Conservation (phyloP, 1,284 basidiomycete species). For the Malassezia nana region DNA sequence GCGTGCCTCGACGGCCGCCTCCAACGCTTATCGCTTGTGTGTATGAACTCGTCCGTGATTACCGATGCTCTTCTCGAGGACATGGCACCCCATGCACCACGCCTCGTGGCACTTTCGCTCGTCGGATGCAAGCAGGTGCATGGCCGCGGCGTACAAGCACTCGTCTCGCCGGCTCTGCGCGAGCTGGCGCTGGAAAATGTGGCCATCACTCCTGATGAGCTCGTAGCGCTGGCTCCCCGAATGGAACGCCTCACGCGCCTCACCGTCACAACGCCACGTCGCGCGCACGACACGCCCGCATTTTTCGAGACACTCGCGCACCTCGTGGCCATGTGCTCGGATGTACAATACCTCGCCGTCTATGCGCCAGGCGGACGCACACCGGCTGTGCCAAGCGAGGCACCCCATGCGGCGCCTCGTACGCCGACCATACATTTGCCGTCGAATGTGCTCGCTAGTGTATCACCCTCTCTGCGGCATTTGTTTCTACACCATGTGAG, state of each 20-base stretch:
- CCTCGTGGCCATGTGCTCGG: neutral
- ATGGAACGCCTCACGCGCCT: conserved; percentile 5
- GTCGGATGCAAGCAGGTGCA: conserved; percentile 38
- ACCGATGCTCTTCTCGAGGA: conserved; percentile 25
- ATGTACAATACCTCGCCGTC: neutral
- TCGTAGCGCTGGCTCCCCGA: neutral
- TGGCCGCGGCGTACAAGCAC: conserved; percentile 23
- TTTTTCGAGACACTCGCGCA: neutral
- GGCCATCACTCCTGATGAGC: conserved; percentile 1
- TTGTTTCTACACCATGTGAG: too few species aligned
- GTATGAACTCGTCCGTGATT: conserved; percentile 31
- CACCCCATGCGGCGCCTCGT: neutral
- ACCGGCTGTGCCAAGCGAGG: conserved; percentile 1
- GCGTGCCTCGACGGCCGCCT: conserved; percentile 4
- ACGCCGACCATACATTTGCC: too few species aligned
- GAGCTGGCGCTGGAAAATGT: conserved; percentile 38
- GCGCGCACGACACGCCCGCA: neutral
- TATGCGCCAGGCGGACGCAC: conserved; percentile 14
- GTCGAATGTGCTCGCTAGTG: too few species aligned
- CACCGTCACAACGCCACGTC: conserved; percentile 27
- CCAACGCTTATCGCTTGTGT: conserved; percentile 20
- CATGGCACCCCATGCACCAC: conserved; percentile 17
- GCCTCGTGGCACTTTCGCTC: conserved; percentile 26
- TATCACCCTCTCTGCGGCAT: too few species aligned
- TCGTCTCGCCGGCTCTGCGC: conserved; percentile 21